Percentiles rank a stretch among this genome's conserved stretches.
phyloP scores from a whole-genome alignment of 768 basidiomycete species.

The Mycena galopus region DNA sequence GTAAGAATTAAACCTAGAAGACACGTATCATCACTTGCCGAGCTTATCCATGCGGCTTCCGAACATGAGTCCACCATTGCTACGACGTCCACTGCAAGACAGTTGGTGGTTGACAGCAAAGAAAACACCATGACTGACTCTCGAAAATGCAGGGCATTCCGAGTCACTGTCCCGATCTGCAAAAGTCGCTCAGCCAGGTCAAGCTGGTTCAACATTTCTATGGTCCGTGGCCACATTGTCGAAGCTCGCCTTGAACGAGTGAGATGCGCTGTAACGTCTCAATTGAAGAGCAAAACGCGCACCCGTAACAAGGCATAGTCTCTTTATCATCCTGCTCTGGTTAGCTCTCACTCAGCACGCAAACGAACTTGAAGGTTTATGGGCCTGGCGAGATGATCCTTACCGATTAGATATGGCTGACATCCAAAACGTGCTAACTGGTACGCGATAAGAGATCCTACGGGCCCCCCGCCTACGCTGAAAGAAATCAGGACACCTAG shows the following conservation, averaged over 20 bases:
- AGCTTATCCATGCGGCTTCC: constrained; percentile 40
- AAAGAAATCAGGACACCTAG: neutral
- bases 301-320: constrained; percentile 33
- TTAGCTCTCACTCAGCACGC: neutral
- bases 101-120: neutral
- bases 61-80: constrained; percentile 35
- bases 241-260: neutral
- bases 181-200: constrained; percentile 37
- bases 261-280: neutral
- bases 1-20: neutral
- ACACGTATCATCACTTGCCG: constrained; percentile 1
- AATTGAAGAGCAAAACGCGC: neutral
- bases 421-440: constrained; percentile 39
- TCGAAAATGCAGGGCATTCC: constrained; percentile 37
- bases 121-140: constrained; percentile 1
- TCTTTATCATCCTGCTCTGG: constrained; percentile 37
- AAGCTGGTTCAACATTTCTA: constrained; percentile 37
- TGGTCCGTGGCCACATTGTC: constrained; percentile 37
- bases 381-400: neutral
- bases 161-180: constrained; percentile 38
- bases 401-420: constrained; percentile 36
- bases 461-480: constrained; percentile 38
- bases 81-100: constrained; percentile 32
- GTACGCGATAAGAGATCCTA: constrained; percentile 37
- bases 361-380: neutral